phyloP scores from a whole-genome alignment of 108 stramenopile species.

The Skeletonema tropicum region DNA sequence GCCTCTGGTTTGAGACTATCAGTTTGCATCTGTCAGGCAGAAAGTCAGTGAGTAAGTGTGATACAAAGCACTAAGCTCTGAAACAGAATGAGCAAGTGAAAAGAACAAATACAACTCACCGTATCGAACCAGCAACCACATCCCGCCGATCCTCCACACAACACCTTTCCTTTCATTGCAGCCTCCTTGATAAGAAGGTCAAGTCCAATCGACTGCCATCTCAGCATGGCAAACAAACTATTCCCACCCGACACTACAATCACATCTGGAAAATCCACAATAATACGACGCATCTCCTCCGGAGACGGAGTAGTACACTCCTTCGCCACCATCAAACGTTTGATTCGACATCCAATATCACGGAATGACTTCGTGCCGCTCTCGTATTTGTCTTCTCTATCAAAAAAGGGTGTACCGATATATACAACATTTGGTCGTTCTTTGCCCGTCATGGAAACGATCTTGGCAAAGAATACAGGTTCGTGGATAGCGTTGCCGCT shows the following conservation, averaged over 20 bases:
- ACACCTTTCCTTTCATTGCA: slow-evolving; percentile 6
- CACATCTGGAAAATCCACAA: slow-evolving; percentile 17
- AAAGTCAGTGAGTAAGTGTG: not conserved
- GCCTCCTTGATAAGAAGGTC: slow-evolving; percentile 13
- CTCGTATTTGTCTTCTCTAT: slow-evolving; percentile 5
- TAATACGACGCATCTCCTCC: slow-evolving; percentile 20
- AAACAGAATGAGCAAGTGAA: not conserved
- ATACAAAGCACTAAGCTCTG: not conserved
- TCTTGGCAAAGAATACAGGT: slow-evolving; percentile 7
- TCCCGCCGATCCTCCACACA: slow-evolving; percentile 17
- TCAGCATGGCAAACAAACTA: slow-evolving; percentile 15
- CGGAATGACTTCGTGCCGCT: slow-evolving; percentile 15
- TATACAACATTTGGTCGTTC: slow-evolving; percentile 10
- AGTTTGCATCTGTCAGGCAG: not conserved
- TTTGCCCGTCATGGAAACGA: slow-evolving; percentile 10
- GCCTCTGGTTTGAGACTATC: slow-evolving; percentile 11
- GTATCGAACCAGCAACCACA: slow-evolving; percentile 12
- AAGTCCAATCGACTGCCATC: slow-evolving; percentile 18
- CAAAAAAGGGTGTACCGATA: slow-evolving; percentile 14
- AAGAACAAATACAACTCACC: not conserved
- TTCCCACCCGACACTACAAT: slow-evolving; percentile 13
- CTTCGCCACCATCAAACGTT: slow-evolving; percentile 14
- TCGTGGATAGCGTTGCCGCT: slow-evolving; percentile 8
- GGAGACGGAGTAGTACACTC: slow-evolving; percentile 14
- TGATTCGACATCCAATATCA: slow-evolving; percentile 2